phyloP scores from a whole-genome alignment of 208 protist genomes.

The Leishmania aethiopica region DNA sequence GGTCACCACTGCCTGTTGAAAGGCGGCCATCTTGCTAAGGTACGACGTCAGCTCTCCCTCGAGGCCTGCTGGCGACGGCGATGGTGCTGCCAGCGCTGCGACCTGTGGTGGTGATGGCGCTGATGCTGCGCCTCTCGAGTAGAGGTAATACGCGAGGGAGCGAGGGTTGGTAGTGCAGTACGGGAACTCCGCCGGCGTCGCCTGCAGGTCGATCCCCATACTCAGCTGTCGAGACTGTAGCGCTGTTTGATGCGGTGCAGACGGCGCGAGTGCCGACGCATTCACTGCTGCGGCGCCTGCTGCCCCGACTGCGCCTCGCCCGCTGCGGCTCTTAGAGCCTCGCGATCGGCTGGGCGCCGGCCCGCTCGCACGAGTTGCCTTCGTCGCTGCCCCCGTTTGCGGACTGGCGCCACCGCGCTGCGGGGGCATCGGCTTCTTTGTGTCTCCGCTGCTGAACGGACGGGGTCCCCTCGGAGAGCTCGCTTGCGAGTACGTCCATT shows the following conservation, averaged over 20 bases:
- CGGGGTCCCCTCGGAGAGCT: conserved; percentile 3
- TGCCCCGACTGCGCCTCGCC: conserved; percentile 1
- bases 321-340: conserved; percentile 13
- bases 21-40: conserved; percentile 15
- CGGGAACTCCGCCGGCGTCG: conserved; percentile 7
- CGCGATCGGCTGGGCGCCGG: background rate
- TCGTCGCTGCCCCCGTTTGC: background rate
- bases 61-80: conserved; percentile 5
- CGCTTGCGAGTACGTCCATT: background rate
- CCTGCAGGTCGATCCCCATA: conserved; percentile 4
- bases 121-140: background rate
- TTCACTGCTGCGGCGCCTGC: background rate
- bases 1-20: conserved; percentile 16
- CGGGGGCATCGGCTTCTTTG: background rate
- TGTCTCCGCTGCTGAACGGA: conserved; percentile 8
- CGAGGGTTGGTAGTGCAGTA: conserved; percentile 8
- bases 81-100: background rate
- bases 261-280: background rate
- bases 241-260: background rate
- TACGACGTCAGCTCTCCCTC: conserved; percentile 17
- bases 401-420: conserved; percentile 5
- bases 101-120: background rate
- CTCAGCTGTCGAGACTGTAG: background rate
- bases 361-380: background rate
- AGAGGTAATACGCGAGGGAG: conserved; percentile 12